Evolutionary conservation across 805 yeast genomes (phyloP).

Genomic region (Helenozyma baotianmanensis): DNA sequence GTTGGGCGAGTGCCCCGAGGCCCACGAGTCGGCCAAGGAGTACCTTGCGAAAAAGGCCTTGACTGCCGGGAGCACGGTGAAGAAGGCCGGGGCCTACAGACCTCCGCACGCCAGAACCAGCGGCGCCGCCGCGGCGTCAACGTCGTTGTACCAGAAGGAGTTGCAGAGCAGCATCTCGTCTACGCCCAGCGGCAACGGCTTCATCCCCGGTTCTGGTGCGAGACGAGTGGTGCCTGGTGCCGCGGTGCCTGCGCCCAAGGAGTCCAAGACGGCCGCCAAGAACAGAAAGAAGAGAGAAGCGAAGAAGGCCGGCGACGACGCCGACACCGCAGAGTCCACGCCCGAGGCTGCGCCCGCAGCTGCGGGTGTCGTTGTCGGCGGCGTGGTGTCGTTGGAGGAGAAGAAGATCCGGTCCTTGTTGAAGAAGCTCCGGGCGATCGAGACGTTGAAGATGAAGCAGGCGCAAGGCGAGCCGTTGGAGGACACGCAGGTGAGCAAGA

Average conservation of each 20-base stretch:
- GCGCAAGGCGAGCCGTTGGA: slow-evolving; percentile 81
- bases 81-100: slow-evolving; percentile 84
- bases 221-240: slow-evolving; percentile 56
- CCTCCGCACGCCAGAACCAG: slow-evolving; percentile 88
- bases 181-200: slow-evolving; percentile 3
- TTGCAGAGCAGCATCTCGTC: slow-evolving; percentile 21
- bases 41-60: slow-evolving; percentile 40
- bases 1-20: slow-evolving; percentile 54
- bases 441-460: slow-evolving; percentile 79
- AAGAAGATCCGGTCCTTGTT: slow-evolving; percentile 85
- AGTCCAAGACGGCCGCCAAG: slow-evolving; percentile 63
- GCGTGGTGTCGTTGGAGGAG: slow-evolving; percentile 73
- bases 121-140: slow-evolving; percentile 31
- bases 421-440: slow-evolving; percentile 95
- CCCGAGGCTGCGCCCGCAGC: slow-evolving; percentile 1
- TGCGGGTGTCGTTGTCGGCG: slow-evolving; percentile 50
- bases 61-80: slow-evolving; percentile 27
- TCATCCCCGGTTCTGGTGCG: slow-evolving; percentile 22
- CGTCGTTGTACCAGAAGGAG: slow-evolving; percentile 59
- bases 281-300: slow-evolving; percentile 74
- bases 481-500: slow-evolving; percentile 88
- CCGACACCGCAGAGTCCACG: slow-evolving; percentile 2
- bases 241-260: slow-evolving; percentile 31
- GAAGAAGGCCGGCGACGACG: slow-evolving; percentile 30
- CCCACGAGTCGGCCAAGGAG: slow-evolving; percentile 69